Evolutionary conservation across 2,329 filamentous ascomycete species (phyloP), one percentile per base, ranked within the genome.

Genomic region (Fusarium papillatum): DNA sequence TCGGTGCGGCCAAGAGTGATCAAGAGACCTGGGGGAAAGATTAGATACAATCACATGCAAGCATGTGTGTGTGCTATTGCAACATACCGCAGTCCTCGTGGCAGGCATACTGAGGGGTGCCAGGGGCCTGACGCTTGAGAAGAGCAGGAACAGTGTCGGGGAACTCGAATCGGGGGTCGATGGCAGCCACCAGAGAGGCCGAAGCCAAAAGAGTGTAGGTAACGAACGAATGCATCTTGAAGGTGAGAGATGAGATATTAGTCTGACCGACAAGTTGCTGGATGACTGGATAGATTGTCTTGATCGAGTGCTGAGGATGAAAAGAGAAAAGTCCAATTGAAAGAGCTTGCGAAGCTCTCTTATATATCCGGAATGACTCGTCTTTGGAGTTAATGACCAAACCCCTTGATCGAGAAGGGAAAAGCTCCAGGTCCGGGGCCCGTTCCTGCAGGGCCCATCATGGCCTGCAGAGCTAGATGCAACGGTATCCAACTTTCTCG

Each of bases 21-120:
- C 31, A 77, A 26, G 7, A 76, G 73, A 10, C 76, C 76, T 78
- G 7, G 5, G 22, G 24, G 31, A 34, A 14, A 1, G 1, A 4
- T 6, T 3, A 34, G 76, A 5, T 73, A 50, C 16, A 34, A 8
- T 4, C 13, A 4, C 6, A 19, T 11, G 1, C 7, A 1, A 2
- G 5, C 14, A 53, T 17, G 22, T 31, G 29, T 80, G 13, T 46
- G 34, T 11, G 29, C 13, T 79, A n/a, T 22, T 55, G 79, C 74
- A 22, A 79, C 82, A 43, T 80, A 86, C 86, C 86, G 76, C 87
- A 88, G 73, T 86, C 84, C 64, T 84, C 83, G 71, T 88, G 86
- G 79, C 87, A 88, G 26, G 85, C 83, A 73, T 86, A 88, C 5
- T 81, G 76, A 19, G 86, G 84, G 10, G 85, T 85, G 8, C 86